Evolutionary conservation across 1,284 basidiomycete species (phyloP).

Genomic region (Heterobasidion annosum): DNA sequence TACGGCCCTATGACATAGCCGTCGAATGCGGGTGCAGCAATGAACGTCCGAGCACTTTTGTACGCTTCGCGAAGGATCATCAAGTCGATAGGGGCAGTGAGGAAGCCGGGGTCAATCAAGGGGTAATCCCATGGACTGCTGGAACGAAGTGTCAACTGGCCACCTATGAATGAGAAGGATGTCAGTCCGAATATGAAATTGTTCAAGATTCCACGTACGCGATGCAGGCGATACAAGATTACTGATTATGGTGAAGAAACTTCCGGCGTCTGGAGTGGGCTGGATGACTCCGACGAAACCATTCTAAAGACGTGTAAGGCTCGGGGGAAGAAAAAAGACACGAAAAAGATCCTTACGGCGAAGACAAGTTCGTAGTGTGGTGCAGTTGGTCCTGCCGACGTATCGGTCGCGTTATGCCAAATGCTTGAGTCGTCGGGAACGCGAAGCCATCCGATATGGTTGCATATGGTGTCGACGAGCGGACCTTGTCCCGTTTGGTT

Average conservation of each 20-base stretch:
- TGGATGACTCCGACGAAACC: slow-evolving; percentile 5
- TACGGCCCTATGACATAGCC: slow-evolving; percentile 10
- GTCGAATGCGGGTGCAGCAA: slow-evolving; percentile 10
- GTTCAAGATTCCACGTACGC: slow-evolving; percentile 1
- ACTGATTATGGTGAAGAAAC: slow-evolving; percentile 13
- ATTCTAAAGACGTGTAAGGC: slow-evolving; percentile 2
- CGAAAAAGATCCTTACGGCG: slow-evolving; percentile 1
- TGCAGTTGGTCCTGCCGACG: slow-evolving; percentile 23
- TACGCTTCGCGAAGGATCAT: slow-evolving; percentile 9
- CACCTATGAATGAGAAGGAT: slow-evolving; percentile 15
- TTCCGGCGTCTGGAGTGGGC: slow-evolving; percentile 10
- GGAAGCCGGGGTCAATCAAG: slow-evolving; percentile 14
- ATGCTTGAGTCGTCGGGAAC: slow-evolving; percentile 20
- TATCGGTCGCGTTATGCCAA: slow-evolving; percentile 21
- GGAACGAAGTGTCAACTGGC: slow-evolving; percentile 15
- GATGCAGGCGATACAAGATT: slow-evolving; percentile 15
- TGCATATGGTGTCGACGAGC: slow-evolving; percentile 7
- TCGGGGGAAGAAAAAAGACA: background rate
- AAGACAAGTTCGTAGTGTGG: slow-evolving; percentile 8
- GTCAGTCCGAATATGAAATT: slow-evolving; percentile 2
- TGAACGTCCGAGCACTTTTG: slow-evolving; percentile 7
- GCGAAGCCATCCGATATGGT: slow-evolving; percentile 19
- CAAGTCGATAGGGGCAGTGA: slow-evolving; percentile 11
- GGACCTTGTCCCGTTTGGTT: slow-evolving; percentile 8
- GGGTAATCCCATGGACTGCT: slow-evolving; percentile 14